Base-by-base conservation (phyloP, 139 green algal species). In the Limnomonas spitsbergensis region DNA sequence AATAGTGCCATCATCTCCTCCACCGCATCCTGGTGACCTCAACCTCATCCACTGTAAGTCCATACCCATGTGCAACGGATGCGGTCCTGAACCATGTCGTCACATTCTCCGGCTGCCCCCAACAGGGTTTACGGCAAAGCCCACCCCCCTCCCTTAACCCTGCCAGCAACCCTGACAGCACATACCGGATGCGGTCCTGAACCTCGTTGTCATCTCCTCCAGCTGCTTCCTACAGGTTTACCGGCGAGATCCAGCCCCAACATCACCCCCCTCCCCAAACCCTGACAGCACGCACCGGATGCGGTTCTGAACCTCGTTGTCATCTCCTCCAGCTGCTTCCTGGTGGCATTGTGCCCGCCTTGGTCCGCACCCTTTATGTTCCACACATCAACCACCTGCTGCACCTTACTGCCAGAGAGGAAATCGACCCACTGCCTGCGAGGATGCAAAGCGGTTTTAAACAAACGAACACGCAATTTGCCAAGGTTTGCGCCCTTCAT, bases 281-380 rank as follows among this genome's bases (percentile, higher is more conserved):
- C n/a, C n/a, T n/a, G n/a, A n/a, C n/a, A n/a, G n/a, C n/a, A n/a
- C n/a, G n/a, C 20, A 61, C 47, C 47, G 14, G 47, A 14, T 61
- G 47, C 47, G 20, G 47, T 61, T 61, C 47, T 42, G 35, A 74
- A n/a, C 9, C 68, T 24, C 4, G 68, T 32, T 20, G 68, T 53
- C 68, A 74, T 74, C 3, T 42, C 68, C 29, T 74, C 68, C 36
- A 74, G 36, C 36, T 47, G 68, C 35, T 42, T 47, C 68, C 42
- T 74, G 29, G 20, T 53, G 35, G 36, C 68, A 9, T 32, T n/a
- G 4, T n/a, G 68, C 3, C 7, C 35, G 14, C 14, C 36, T 35
- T 4, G 4, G 36, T 74, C 36, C 6, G 68, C 68, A 61, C 47
- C 47, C 36, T 74, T 74, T 6, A 32, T 42, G 68, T 47, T 74